These are phyloP conservation scores for Vitis hybrid DNA, from an alignment of 177 flowering plant genomes.

Conservation along the genomic window DNA sequence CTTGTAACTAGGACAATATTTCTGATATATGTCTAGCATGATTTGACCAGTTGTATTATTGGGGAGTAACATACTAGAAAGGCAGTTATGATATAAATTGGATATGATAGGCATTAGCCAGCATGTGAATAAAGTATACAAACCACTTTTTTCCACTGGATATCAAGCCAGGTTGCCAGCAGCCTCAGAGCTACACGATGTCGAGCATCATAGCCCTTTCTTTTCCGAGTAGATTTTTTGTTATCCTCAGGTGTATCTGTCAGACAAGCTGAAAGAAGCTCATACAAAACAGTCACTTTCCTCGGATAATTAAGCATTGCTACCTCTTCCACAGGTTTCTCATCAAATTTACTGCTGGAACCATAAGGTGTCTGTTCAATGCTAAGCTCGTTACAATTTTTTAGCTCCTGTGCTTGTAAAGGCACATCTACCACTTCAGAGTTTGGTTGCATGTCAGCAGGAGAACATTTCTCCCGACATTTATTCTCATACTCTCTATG, in stretches of 20 bases:
- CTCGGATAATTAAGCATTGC: slow-evolving; percentile 50
- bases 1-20: no score
- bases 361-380: slow-evolving; percentile 25
- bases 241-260: slow-evolving; percentile 53
- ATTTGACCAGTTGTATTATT: no score
- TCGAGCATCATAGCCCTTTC: slow-evolving; percentile 96
- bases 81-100: no score
- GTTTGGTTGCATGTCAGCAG: slow-evolving; percentile 24
- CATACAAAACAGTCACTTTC: slow-evolving; percentile 79
- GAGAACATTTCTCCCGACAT: slow-evolving; percentile 51
- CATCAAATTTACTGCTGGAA: slow-evolving; percentile 26
- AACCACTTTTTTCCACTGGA: slow-evolving; percentile 91
- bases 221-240: slow-evolving; percentile 44
- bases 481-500: slow-evolving; percentile 54
- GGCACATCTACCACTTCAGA: slow-evolving; percentile 27
- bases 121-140: slow-evolving; percentile 17
- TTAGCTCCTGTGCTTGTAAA: slow-evolving; percentile 15
- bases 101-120: no score
- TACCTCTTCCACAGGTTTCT: slow-evolving; percentile 55
- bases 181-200: slow-evolving; percentile 89
- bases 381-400: slow-evolving; percentile 12
- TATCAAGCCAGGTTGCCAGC: slow-evolving; percentile 85
- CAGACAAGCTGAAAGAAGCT: slow-evolving; percentile 93
- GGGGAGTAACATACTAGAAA: no score
- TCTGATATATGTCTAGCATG: no score